These are phyloP conservation scores for Closterium sp. DNA, from an alignment of 139 green algal species.

Conservation along the genomic window DNA sequence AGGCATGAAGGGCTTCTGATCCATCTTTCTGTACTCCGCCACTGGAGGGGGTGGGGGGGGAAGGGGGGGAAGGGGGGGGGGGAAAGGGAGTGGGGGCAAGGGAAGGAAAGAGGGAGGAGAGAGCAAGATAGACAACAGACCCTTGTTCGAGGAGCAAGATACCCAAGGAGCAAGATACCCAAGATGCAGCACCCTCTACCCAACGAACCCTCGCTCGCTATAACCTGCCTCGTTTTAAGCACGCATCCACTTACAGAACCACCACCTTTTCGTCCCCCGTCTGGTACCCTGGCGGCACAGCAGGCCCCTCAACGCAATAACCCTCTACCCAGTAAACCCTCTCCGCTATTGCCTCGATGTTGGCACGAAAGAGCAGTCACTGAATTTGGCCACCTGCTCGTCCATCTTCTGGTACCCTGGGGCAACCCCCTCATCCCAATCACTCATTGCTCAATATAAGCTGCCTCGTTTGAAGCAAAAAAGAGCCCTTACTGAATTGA, in stretches of 20 bases:
- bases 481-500: conserved; percentile 49
- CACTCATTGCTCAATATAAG: too few species aligned
- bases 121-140: too few species aligned
- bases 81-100: too few species aligned
- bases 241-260: neutral
- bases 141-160: too few species aligned
- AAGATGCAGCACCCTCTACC: too few species aligned
- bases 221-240: too few species aligned
- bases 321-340: too few species aligned
- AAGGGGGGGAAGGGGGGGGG: too few species aligned
- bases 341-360: neutral
- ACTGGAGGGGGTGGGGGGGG: neutral
- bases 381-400: conserved; percentile 47
- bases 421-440: conserved; percentile 83
- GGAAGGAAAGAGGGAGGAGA: too few species aligned
- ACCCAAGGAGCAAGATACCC: too few species aligned
- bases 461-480: neutral
- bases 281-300: conserved; percentile 63
- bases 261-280: conserved; percentile 46
- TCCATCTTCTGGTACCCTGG: conserved; percentile 52
- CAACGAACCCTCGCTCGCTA: too few species aligned
- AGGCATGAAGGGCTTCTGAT: neutral
- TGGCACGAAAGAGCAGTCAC: conserved; percentile 43
- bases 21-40: neutral
- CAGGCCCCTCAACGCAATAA: conserved; percentile 83